A percentile compares a stretch with the other conserved stretches of the same genome.
Evolutionary conservation across 2,329 filamentous ascomycete species (phyloP).

Genomic region (Aspergillus novoparasiticus): DNA sequence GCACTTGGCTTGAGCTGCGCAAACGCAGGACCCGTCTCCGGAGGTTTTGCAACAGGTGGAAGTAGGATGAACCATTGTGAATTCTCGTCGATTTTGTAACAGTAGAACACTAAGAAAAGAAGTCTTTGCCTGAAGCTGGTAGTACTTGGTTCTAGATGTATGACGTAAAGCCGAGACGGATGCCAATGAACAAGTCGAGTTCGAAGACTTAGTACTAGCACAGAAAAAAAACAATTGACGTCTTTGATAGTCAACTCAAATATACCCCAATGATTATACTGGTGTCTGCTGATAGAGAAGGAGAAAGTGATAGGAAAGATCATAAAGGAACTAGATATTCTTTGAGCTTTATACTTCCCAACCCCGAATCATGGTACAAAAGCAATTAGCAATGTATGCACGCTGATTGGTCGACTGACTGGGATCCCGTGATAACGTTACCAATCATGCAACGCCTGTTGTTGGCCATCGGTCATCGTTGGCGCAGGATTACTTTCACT

Average conservation of each 20-base stretch:
- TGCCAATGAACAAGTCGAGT: not conserved
- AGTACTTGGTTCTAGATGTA: not conserved
- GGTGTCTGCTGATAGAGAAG: not conserved
- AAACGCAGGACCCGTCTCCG: slow-evolving; percentile 56
- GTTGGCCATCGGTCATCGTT: not conserved
- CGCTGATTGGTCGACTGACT: slow-evolving; percentile 22
- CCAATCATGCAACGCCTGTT: not conserved
- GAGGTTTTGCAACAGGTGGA: slow-evolving; percentile 63
- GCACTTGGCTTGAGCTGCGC: slow-evolving; percentile 66
- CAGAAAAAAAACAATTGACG: not conserved
- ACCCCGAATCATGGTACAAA: not conserved
- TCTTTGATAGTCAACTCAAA: not conserved
- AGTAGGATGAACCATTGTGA: slow-evolving; percentile 50
- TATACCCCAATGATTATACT: not conserved
- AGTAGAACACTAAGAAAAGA: too few species aligned
- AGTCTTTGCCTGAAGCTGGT: too few species aligned
- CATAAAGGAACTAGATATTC: not conserved
- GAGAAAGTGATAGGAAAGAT: not conserved
- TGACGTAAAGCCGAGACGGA: not conserved
- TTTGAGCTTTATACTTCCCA: slow-evolving; percentile 17
- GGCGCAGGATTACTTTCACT: not conserved
- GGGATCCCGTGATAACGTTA: slow-evolving; percentile 11
- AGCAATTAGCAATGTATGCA: slow-evolving; percentile 28
- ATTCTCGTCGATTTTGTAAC: not conserved
- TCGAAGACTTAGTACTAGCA: not conserved